Conservation (phyloP, 805 yeast genomes). For the Blastobotrys chiropterorum region DNA sequence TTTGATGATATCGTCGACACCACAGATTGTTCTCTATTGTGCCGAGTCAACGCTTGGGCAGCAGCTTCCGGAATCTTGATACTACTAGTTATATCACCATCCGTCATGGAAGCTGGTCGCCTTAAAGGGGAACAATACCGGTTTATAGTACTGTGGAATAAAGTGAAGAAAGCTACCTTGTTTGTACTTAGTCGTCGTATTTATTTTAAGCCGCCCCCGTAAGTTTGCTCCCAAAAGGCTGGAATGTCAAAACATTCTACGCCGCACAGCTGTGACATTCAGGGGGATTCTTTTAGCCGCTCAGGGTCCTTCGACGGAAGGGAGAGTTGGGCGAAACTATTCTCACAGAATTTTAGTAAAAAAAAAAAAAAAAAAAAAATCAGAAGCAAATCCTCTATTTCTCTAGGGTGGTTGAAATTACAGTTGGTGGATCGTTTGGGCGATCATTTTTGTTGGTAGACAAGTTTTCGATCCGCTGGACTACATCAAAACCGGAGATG, state of each 20-base stretch:
- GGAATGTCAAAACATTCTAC: background rate
- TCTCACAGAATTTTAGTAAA: no score
- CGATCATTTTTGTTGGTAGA: conserved; percentile 42
- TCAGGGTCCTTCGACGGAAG: no score
- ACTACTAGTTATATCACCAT: background rate
- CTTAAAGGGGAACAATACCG: no score
- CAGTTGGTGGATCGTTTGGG: conserved; percentile 35
- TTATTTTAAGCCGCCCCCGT: no score
- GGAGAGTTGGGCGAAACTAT: no score
- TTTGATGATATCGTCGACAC: background rate
- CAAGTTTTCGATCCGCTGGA: conserved; percentile 42
- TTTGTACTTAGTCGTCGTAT: background rate
- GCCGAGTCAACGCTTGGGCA: background rate
- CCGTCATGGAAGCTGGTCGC: background rate
- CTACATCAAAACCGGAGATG: conserved; percentile 43
- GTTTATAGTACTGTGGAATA: no score
- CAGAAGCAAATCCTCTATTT: no score
- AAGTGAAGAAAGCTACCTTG: background rate
- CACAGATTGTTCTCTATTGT: background rate
- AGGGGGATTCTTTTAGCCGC: no score
- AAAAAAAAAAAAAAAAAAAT: no score
- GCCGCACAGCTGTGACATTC: background rate
- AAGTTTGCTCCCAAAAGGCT: background rate
- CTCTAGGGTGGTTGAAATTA: conserved; percentile 20
- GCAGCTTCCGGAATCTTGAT: background rate